Conservation (phyloP, 805 yeast genomes). For the Blastobotrys terrestris region DNA sequence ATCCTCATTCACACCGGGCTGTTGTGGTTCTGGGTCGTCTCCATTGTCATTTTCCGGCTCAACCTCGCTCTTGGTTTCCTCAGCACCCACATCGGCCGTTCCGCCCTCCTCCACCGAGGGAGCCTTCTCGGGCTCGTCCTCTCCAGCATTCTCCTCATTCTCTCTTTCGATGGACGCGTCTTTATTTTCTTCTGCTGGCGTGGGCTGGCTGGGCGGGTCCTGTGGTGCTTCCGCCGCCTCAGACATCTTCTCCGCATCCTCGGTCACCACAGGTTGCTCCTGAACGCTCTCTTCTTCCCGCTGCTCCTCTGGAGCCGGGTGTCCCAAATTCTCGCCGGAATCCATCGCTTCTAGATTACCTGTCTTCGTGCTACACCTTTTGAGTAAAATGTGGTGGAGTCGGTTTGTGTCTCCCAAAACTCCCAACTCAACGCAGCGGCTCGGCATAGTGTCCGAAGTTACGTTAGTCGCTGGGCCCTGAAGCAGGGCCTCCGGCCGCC, state of each 20-base stretch:
- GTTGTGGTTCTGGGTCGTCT: no score
- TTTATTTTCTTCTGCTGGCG: background rate
- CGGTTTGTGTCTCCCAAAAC: background rate
- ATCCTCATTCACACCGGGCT: no score
- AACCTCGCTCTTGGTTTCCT: constrained; percentile 1
- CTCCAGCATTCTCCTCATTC: constrained; percentile 15
- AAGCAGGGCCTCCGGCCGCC: no score
- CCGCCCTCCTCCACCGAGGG: constrained; percentile 6
- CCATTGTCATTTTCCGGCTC: no score
- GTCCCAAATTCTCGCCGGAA: background rate
- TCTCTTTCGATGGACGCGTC: constrained; percentile 8
- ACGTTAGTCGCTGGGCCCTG: no score
- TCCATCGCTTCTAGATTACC: background rate
- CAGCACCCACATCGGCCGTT: background rate
- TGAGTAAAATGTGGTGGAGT: background rate
- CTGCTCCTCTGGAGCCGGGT: background rate
- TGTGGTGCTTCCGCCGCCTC: background rate
- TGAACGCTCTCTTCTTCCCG: background rate
- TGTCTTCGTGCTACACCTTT: background rate
- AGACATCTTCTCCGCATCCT: background rate
- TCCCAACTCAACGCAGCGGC: no score
- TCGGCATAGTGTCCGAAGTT: no score
- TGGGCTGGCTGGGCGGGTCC: background rate
- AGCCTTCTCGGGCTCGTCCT: constrained; percentile 9
- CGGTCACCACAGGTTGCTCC: background rate